phyloP scores from a whole-genome alignment of 106 monocot genomes.

The Narthecium ossifragum region DNA sequence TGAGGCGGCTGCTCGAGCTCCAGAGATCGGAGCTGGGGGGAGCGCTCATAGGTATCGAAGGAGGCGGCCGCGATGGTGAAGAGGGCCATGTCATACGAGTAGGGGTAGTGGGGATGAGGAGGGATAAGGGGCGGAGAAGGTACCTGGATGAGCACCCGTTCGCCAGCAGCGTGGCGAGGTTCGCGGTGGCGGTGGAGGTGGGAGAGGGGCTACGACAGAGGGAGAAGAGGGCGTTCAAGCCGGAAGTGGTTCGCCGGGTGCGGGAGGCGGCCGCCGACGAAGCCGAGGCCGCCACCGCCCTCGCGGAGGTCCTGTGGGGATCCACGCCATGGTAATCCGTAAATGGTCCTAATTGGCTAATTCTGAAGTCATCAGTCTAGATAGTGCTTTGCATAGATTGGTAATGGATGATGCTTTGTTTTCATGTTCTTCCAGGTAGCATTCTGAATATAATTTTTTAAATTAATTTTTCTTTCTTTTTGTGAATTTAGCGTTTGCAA shows the following conservation, averaged over 20 bases:
- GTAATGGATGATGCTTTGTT: too few species aligned
- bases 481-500: too few species aligned
- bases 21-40: slow-evolving; percentile 43
- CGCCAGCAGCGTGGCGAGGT: slow-evolving; percentile 48
- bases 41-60: slow-evolving; percentile 20
- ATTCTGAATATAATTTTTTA: too few species aligned
- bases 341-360: too few species aligned
- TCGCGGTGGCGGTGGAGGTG: slow-evolving; percentile 60
- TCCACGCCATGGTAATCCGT: slow-evolving; percentile 32
- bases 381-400: too few species aligned
- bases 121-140: not conserved
- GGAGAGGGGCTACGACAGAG: slow-evolving; percentile 60
- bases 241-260: slow-evolving; percentile 40
- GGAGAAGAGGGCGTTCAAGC: slow-evolving; percentile 46
- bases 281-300: slow-evolving; percentile 41
- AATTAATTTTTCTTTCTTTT: too few species aligned
- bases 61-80: slow-evolving; percentile 4
- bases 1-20: slow-evolving; percentile 42
- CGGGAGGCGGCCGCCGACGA: slow-evolving; percentile 35
- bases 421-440: too few species aligned
- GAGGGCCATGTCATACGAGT: too few species aligned
- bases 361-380: too few species aligned
- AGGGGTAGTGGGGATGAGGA: not conserved
- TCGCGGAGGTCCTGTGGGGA: slow-evolving; percentile 77
- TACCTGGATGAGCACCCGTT: slow-evolving; percentile 18